phyloP scores from a whole-genome alignment of 305 asterid genomes.

The Nicotiana rustica region DNA sequence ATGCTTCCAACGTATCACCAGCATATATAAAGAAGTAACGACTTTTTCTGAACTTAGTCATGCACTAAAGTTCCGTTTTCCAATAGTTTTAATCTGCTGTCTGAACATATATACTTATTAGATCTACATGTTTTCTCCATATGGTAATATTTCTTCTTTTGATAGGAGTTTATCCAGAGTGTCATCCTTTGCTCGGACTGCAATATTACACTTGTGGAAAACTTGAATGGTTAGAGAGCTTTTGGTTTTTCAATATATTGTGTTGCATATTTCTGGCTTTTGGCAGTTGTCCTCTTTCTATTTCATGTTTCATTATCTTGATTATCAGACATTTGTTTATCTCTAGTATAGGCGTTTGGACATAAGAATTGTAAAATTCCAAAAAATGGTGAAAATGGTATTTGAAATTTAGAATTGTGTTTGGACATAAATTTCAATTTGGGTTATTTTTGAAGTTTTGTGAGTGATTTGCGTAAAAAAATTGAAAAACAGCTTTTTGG shows the following conservation, averaged over 20 bases:
- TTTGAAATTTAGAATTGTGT: too few species aligned
- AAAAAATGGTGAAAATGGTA: too few species aligned
- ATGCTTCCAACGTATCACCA: not conserved
- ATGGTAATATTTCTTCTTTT: slow-evolving; percentile 16
- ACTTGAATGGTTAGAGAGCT: slow-evolving; percentile 85
- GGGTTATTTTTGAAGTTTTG: too few species aligned
- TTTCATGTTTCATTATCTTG: not conserved
- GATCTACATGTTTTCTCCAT: not conserved
- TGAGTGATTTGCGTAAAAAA: too few species aligned
- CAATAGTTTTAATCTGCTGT: not conserved
- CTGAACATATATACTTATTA: not conserved
- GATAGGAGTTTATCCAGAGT: slow-evolving; percentile 80
- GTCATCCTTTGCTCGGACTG: slow-evolving; percentile 89
- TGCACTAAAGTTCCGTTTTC: not conserved
- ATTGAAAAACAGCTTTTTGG: too few species aligned
- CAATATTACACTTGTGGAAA: slow-evolving; percentile 88
- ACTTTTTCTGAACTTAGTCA: slow-evolving; percentile 14
- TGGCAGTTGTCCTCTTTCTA: not conserved
- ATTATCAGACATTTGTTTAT: not conserved
- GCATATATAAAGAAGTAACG: not conserved
- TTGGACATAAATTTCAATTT: too few species aligned
- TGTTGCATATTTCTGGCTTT: not conserved
- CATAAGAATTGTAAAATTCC: too few species aligned
- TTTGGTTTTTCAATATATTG: slow-evolving; percentile 19
- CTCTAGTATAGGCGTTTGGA: not conserved